Evolutionary conservation across 176 grass and related monocot genomes (phyloP).

Genomic region (Puccinellia tenuiflora): DNA sequence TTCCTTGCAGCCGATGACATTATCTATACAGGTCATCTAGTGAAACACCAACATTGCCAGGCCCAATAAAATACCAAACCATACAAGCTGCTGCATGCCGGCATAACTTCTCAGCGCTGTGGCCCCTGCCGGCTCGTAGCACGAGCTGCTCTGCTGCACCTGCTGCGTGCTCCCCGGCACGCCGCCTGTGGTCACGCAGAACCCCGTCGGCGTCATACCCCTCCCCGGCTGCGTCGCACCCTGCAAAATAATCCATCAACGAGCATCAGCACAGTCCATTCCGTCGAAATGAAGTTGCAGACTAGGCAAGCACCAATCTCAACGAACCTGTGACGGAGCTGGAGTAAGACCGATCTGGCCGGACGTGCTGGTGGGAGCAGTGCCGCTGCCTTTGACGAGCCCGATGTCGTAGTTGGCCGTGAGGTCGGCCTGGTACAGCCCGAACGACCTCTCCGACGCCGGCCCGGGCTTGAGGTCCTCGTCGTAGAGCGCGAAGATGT

Average conservation of each 20-base stretch:
- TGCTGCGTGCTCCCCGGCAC: constrained; percentile 30
- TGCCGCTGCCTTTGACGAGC: constrained; percentile 26
- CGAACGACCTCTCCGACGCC: constrained; percentile 79
- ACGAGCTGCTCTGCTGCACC: constrained; percentile 22
- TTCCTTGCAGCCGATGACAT: neutral
- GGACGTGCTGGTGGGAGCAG: neutral
- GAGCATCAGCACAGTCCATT: neutral
- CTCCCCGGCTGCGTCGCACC: neutral
- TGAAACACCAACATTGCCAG: neutral
- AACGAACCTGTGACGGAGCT: constrained; percentile 27
- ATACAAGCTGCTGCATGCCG: neutral
- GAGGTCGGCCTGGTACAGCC: constrained; percentile 67
- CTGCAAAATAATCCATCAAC: neutral
- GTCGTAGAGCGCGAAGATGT: constrained; percentile 96
- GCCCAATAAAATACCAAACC: constrained; percentile 16
- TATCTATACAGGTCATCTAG: neutral
- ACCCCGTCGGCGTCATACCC: constrained; percentile 2
- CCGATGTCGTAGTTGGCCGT: constrained; percentile 78
- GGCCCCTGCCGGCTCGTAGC: constrained; percentile 34
- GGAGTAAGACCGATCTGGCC: constrained; percentile 20
- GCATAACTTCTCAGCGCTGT: neutral
- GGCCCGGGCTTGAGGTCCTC: constrained; percentile 95
- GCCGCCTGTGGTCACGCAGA: constrained; percentile 33
- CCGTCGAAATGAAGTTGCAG: neutral
- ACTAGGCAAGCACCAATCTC: neutral